Conservation (phyloP, 1,284 basidiomycete genomes). For the Vanrija pseudolonga region DNA sequence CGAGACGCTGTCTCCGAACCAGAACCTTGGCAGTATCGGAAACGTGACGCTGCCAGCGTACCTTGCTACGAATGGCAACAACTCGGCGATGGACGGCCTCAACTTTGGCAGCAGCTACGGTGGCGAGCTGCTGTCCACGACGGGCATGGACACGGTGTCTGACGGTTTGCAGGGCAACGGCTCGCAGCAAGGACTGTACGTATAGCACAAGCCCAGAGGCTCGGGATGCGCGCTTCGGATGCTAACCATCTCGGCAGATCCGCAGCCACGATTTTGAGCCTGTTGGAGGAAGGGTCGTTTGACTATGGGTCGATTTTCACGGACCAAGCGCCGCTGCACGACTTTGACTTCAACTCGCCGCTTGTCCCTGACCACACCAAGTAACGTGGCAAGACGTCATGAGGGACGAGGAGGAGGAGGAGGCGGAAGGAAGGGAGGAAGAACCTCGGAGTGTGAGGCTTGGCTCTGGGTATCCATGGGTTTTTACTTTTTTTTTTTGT, state of each 20-base stretch:
- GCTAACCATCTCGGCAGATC: conserved; percentile 19
- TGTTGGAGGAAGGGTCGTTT: conserved; percentile 48
- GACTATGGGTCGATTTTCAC: conserved; percentile 48
- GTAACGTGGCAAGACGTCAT: no score
- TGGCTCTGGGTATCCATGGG: no score
- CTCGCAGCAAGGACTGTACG: conserved; percentile 3
- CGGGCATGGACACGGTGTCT: not conserved
- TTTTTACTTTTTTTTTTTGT: no score
- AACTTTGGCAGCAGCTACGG: conserved; percentile 8
- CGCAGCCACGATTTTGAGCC: conserved; percentile 45
- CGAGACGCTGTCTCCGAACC: conserved; percentile 33
- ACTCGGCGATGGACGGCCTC: conserved; percentile 13
- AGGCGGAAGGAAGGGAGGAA: no score
- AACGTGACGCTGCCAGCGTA: conserved; percentile 12
- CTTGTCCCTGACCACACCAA: conserved; percentile 2
- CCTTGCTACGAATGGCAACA: not conserved
- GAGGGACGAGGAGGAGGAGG: no score
- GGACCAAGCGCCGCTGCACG: conserved; percentile 37
- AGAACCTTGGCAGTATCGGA: conserved; percentile 12
- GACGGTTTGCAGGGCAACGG: not conserved
- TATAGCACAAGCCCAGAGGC: not conserved
- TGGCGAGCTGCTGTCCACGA: not conserved
- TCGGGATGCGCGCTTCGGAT: not conserved
- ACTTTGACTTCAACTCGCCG: conserved; percentile 13
- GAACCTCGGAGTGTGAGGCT: no score